Conservation (phyloP, 331 rosid species). For the Rosa hybrid region DNA sequence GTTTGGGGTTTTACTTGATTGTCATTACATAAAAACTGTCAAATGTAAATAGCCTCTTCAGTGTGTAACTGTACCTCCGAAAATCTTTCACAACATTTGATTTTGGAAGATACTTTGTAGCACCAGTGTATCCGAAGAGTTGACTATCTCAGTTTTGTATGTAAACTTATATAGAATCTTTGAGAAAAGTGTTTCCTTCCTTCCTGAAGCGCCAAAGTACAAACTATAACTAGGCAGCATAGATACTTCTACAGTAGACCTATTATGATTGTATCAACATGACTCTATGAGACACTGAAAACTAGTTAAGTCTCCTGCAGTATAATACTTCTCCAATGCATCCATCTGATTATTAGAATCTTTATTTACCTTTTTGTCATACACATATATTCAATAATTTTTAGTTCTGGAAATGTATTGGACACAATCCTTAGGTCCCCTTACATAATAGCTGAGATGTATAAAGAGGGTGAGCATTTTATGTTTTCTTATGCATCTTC, state of each 20-base stretch:
- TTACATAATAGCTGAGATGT: neutral
- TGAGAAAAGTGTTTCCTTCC: neutral
- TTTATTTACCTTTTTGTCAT: neutral
- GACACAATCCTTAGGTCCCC: neutral
- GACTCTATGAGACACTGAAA: conserved; percentile 1
- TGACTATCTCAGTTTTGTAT: neutral
- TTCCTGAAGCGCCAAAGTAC: neutral
- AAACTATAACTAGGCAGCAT: neutral
- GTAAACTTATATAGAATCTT: neutral
- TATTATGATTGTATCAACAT: neutral
- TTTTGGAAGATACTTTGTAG: neutral
- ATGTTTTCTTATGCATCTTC: neutral
- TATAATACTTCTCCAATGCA: neutral
- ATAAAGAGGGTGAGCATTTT: neutral
- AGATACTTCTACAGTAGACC: neutral
- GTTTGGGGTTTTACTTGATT: neutral
- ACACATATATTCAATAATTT: neutral
- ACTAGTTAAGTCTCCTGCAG: neutral
- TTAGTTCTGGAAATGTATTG: neutral
- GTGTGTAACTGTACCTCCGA: neutral
- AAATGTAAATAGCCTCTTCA: neutral
- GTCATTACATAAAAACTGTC: neutral
- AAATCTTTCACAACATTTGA: neutral
- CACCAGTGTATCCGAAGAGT: neutral
- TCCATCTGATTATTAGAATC: neutral